Base-by-base conservation (phyloP, 495 filamentous ascomycete species). In the Penicillium lagena region DNA sequence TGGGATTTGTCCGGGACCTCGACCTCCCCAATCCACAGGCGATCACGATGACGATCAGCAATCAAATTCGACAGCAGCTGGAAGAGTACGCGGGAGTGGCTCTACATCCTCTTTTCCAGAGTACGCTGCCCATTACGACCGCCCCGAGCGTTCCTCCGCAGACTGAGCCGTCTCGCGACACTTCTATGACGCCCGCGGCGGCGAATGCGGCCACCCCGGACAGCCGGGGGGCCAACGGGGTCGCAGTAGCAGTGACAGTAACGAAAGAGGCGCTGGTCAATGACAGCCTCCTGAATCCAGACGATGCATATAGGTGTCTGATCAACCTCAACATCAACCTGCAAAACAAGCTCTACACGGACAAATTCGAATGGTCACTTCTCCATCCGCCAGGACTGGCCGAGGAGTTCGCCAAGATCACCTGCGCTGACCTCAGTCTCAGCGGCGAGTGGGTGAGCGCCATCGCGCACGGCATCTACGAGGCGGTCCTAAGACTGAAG, bases 361-460 rank as follows among this genome's bases (percentile, higher is more conserved):
- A 99, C 74, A 95, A 87, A 62, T 97, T 99, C 52, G 93, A 99
- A 60, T 99, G 93, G 93, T 96, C 93, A 12, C 72, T 99, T 5
- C 77, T 96, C 8, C 89, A 96, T 58, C 89, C 90, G 4, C 83
- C 87, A 1, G 90, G 94, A 11, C 85, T 93, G 43, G 88, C 93
- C 9, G 93, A 99, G 63, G 78, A 82, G 33, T 97, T 97, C 63
- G 94, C 93, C 37, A 86, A 87, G 54, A 75, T 86, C 44, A 96
- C 93, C 1, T 95, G 90, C 62, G 85, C 90, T 9, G 93, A 99
- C 59, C 65, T 97, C 5, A 90, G 90, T 29, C 75, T 99, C 14
- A 68, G 79, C 34, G 90, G 89, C 43, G 93, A 99, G 71, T 99
- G 95, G 86, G 80, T 96, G 7, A 85, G 89, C 3, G 87, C 90